These are phyloP conservation scores for Aspergillus heteromorphus DNA, from an alignment of 495 filamentous ascomycete species.

Conservation along the genomic window DNA sequence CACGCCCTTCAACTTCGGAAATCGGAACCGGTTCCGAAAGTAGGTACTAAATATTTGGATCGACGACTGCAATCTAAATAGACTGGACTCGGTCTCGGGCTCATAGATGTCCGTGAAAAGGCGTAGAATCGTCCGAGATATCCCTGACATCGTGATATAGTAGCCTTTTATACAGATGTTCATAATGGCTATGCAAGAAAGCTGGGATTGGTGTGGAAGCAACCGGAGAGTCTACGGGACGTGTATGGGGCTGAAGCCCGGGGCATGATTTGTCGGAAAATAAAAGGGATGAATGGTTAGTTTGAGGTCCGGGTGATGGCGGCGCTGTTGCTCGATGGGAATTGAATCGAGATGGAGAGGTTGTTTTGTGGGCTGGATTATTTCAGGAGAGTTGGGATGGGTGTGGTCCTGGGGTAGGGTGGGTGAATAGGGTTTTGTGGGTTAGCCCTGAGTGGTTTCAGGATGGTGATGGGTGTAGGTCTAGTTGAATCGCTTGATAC, in stretches of 20 bases:
- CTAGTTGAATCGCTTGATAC: no score
- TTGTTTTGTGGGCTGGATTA: constrained; percentile 29
- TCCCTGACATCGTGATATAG: constrained; percentile 2
- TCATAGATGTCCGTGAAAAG: no score
- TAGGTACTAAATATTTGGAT: no score
- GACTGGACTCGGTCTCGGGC: no score
- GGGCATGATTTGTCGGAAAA: background rate
- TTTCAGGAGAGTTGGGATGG: constrained; percentile 26
- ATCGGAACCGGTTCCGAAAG: no score
- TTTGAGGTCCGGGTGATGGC: constrained; percentile 30
- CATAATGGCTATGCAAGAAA: constrained; percentile 29
- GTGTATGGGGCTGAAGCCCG: constrained; percentile 16
- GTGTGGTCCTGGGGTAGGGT: constrained; percentile 27
- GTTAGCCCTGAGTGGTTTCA: no score
- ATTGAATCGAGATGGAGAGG: constrained; percentile 29
- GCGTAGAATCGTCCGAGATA: no score
- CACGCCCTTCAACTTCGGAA: no score
- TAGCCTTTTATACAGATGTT: constrained; percentile 35
- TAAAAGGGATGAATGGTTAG: constrained; percentile 26
- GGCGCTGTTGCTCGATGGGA: constrained; percentile 26
- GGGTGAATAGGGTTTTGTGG: background rate
- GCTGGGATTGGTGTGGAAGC: constrained; percentile 26
- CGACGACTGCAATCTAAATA: no score
- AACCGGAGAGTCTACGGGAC: constrained; percentile 19
- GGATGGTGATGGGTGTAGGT: no score